phyloP scores from a whole-genome alignment of 441 rosid genomes.

The Arabidopsis hybrid region DNA sequence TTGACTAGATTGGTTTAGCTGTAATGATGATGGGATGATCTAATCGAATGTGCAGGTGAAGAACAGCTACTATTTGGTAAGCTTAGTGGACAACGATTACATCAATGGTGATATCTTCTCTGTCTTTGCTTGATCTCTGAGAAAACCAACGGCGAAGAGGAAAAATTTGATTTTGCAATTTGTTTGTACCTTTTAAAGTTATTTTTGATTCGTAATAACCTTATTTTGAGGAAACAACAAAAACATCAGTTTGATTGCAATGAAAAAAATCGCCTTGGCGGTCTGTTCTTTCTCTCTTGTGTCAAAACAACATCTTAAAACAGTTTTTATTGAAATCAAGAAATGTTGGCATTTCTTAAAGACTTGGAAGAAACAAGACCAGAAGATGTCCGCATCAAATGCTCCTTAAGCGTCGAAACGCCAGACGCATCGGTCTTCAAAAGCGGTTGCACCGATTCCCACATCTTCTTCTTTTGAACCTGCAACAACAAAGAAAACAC shows the following conservation, averaged over 20 bases:
- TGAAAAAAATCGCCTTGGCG: constrained; percentile 17
- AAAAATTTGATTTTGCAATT: constrained; percentile 23
- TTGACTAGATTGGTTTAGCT: not conserved
- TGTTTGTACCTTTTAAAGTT: constrained; percentile 28
- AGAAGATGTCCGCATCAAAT: constrained; percentile 70
- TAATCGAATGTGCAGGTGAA: constrained; percentile 65
- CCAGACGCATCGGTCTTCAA: constrained; percentile 75
- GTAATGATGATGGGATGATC: constrained; percentile 21
- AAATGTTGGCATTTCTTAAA: constrained; percentile 72
- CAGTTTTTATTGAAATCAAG: constrained; percentile 44
- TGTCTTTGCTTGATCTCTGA: constrained; percentile 67
- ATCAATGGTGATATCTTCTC: constrained; percentile 75
- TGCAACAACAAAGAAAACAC: constrained; percentile 27
- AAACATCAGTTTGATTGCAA: constrained; percentile 37
- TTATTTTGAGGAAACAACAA: constrained; percentile 22
- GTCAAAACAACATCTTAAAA: constrained; percentile 17
- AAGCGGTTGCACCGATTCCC: constrained; percentile 88
- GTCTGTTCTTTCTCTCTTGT: constrained; percentile 15
- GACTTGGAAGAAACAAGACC: constrained; percentile 64
- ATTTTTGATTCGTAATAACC: constrained; percentile 24
- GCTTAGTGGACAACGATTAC: constrained; percentile 93
- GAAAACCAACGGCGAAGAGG: constrained; percentile 21
- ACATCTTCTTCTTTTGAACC: constrained; percentile 88
- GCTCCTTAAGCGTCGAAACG: constrained; percentile 61
- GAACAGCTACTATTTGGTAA: constrained; percentile 81